Conservation (phyloP, 169 alveolate genomes). For the Eimeria necatrix region DNA sequence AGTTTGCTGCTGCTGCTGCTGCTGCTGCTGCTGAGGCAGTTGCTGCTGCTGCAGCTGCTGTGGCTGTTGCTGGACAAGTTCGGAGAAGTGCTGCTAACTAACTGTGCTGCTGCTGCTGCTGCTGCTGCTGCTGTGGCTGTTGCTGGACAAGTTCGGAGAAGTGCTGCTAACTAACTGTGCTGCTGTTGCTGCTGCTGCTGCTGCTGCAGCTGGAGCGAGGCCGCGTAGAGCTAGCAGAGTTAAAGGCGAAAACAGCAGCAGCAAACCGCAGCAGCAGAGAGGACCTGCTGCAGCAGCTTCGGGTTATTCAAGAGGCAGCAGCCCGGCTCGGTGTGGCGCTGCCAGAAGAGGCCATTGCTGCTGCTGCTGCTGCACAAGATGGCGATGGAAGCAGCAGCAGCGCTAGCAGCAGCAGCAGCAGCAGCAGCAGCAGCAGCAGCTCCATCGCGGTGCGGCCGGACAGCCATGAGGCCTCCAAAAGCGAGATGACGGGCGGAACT, state of each 20-base stretch:
- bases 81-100: neutral
- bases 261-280: slow-evolving; percentile 38
- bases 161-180: neutral
- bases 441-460: neutral
- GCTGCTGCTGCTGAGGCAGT: slow-evolving; percentile 33
- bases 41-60: slow-evolving; percentile 52
- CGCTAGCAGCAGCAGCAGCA: slow-evolving; percentile 20
- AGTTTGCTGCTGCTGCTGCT: slow-evolving; percentile 56
- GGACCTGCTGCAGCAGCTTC: slow-evolving; percentile 11
- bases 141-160: neutral
- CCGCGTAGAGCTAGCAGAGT: slow-evolving; percentile 11
- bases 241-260: slow-evolving; percentile 44
- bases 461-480: neutral
- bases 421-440: slow-evolving; percentile 42
- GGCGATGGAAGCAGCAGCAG: neutral
- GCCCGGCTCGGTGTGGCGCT: neutral
- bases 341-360: slow-evolving; percentile 13
- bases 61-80: neutral
- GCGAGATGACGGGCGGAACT: neutral
- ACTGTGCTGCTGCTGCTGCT: slow-evolving; percentile 4
- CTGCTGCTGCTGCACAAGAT: slow-evolving; percentile 34
- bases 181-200: slow-evolving; percentile 73
- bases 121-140: neutral
- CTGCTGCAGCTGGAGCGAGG: slow-evolving; percentile 71
- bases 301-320: slow-evolving; percentile 23